phyloP scores from a whole-genome alignment of 495 filamentous ascomycete species.

The Filosporella fistucella region DNA sequence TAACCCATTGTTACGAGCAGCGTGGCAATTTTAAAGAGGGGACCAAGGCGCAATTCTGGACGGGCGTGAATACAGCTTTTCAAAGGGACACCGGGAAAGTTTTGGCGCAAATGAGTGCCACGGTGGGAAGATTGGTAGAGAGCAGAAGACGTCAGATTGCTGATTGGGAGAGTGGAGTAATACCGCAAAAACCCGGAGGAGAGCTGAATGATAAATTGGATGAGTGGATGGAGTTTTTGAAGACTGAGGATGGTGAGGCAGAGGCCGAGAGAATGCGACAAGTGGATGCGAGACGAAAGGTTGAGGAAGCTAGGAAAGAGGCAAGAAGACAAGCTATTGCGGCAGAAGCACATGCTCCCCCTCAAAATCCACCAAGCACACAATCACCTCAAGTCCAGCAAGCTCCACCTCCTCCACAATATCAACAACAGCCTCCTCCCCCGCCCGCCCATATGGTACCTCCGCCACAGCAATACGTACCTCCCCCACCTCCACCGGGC shows the following conservation, averaged over 20 bases:
- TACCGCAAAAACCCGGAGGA: constrained; percentile 23
- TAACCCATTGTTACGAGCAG: constrained; percentile 24
- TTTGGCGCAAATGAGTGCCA: constrained; percentile 26
- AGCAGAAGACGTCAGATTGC: constrained; percentile 21
- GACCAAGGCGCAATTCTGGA: constrained; percentile 25
- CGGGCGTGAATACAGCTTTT: constrained; percentile 21
- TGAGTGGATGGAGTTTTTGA: constrained; percentile 24
- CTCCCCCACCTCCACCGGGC: constrained; percentile 1
- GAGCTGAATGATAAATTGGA: constrained; percentile 22
- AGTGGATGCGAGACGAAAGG: constrained; percentile 18
- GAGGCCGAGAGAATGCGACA: constrained; percentile 26
- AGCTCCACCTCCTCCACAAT: not conserved
- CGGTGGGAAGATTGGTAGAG: constrained; percentile 23
- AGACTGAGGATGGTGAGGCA: constrained; percentile 21
- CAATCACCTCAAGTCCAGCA: constrained; percentile 1
- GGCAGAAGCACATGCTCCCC: constrained; percentile 11
- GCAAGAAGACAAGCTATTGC: constrained; percentile 23
- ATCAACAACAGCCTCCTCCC: not conserved
- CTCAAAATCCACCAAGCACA: constrained; percentile 3
- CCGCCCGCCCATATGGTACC: not conserved
- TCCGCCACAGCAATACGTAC: constrained; percentile 1
- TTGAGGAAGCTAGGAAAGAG: constrained; percentile 23
- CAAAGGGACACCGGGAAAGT: constrained; percentile 24
- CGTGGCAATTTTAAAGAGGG: constrained; percentile 22
- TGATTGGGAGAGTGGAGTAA: constrained; percentile 25